These are phyloP conservation scores for Brettanomyces naardenensis DNA, from an alignment of 805 yeast genomes.

Conservation along the genomic window DNA sequence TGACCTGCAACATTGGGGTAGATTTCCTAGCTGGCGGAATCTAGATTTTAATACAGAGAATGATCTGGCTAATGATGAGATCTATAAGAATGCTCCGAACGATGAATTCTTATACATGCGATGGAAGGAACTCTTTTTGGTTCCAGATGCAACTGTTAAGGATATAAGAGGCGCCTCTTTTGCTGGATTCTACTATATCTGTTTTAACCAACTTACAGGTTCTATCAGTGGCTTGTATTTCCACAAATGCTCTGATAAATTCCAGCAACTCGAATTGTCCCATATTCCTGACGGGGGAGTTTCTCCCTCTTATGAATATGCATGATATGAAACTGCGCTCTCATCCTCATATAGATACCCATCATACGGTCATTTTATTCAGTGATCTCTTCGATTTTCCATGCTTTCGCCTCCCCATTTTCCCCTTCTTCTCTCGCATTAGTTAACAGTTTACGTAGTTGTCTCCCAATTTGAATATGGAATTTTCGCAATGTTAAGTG, in stretches of 20 bases:
- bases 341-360: not conserved
- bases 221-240: conserved; percentile 73
- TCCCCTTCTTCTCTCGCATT: too few relatives aligned
- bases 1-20: conserved; percentile 61
- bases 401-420: too few relatives aligned
- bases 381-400: too few relatives aligned
- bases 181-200: conserved; percentile 88
- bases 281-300: conserved; percentile 44
- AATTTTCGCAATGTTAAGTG: too few relatives aligned
- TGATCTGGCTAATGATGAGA: conserved; percentile 19
- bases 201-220: conserved; percentile 72
- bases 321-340: conserved; percentile 6
- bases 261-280: conserved; percentile 65
- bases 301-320: conserved; percentile 23
- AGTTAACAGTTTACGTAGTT: too few relatives aligned
- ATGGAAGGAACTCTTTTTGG: conserved; percentile 87
- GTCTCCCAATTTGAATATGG: too few relatives aligned
- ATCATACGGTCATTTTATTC: too few relatives aligned
- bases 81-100: conserved; percentile 21
- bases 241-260: conserved; percentile 70
- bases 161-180: conserved; percentile 70
- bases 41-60: conserved; percentile 24
- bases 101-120: conserved; percentile 70
- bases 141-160: conserved; percentile 67
- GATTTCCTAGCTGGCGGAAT: conserved; percentile 32